Evolutionary conservation across 169 alveolate genomes (phyloP).

Genomic region (Eimeria nieschulzi): DNA sequence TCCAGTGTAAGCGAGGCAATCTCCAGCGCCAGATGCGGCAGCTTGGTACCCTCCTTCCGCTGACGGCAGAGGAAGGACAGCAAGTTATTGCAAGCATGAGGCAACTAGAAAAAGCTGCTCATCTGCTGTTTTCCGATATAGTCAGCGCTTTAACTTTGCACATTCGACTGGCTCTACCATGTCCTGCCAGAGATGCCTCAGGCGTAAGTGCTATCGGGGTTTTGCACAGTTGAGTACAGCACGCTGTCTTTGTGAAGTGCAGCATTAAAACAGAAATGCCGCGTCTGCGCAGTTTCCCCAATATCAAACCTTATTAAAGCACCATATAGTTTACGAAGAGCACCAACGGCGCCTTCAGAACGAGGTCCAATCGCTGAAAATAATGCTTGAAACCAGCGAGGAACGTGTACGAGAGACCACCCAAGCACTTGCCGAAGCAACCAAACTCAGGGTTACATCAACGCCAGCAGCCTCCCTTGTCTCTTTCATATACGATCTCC

Average conservation of each 20-base stretch:
- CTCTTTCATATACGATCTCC: background rate
- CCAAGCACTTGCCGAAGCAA: constrained; percentile 20
- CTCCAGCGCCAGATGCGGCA: constrained; percentile 23
- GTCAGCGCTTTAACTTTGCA: background rate
- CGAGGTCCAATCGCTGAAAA: constrained; percentile 14
- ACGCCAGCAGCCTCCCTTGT: constrained; percentile 21
- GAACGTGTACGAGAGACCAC: constrained; percentile 25
- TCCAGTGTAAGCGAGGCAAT: background rate
- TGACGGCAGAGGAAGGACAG: constrained; percentile 1
- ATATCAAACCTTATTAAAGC: background rate
- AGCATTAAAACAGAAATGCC: background rate
- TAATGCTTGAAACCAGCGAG: constrained; percentile 21
- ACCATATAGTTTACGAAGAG: constrained; percentile 1
- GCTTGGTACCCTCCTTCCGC: constrained; percentile 7
- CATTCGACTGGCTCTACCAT: background rate
- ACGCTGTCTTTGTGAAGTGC: background rate
- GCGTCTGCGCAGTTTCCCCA: constrained; percentile 21
- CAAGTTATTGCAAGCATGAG: background rate
- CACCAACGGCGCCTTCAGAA: constrained; percentile 25
- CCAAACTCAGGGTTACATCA: constrained; percentile 4
- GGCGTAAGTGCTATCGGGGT: too few species aligned
- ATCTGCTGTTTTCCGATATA: constrained; percentile 28
- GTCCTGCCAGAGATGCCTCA: too few species aligned
- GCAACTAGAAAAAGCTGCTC: background rate
- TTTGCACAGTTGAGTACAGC: background rate